Percentiles rank a stretch among this genome's conserved stretches.
Conservation (phyloP, 1,284 basidiomycete genomes). For the Porodaedalea pini region DNA sequence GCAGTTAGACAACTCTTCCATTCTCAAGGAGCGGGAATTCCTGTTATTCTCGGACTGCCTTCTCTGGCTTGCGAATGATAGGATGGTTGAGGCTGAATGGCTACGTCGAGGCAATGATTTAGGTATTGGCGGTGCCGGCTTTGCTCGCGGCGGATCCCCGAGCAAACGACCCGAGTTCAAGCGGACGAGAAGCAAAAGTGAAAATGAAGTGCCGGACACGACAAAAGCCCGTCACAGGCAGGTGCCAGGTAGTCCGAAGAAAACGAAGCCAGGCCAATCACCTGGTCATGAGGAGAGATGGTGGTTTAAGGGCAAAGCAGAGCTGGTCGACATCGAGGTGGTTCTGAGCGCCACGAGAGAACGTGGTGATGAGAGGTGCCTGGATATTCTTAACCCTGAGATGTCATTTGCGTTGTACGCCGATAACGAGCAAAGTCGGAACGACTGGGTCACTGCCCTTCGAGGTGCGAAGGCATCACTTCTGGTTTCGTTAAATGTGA, state of each 20-base stretch:
- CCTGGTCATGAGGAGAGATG: constrained; percentile 53
- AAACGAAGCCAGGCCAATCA: constrained; percentile 37
- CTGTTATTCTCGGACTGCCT: constrained; percentile 80
- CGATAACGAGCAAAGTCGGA: constrained; percentile 51
- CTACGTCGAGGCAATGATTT: constrained; percentile 21
- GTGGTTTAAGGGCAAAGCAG: constrained; percentile 64
- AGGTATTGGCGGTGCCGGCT: constrained; percentile 10
- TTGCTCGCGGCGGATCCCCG: constrained; percentile 16
- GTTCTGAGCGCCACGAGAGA: constrained; percentile 54
- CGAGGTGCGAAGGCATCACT: constrained; percentile 71
- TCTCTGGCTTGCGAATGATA: constrained; percentile 60
- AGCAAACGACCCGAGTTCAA: constrained; percentile 35
- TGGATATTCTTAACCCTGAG: constrained; percentile 74
- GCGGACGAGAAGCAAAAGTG: constrained; percentile 57
- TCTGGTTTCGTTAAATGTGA: constrained; percentile 61
- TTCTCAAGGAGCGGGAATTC: constrained; percentile 62
- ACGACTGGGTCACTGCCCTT: constrained; percentile 68
- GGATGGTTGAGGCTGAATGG: constrained; percentile 28
- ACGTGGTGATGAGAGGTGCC: constrained; percentile 45
- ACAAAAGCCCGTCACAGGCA: constrained; percentile 24
- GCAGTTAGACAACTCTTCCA: constrained; percentile 49
- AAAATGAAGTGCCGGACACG: constrained; percentile 45
- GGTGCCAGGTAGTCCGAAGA: constrained; percentile 31
- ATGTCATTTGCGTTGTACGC: constrained; percentile 76
- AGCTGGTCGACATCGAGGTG: constrained; percentile 75